Percentiles rank a stretch among this genome's conserved stretches.
Evolutionary conservation across 2,329 filamentous ascomycete genomes (phyloP).

Genomic region (Fusarium sp.): DNA sequence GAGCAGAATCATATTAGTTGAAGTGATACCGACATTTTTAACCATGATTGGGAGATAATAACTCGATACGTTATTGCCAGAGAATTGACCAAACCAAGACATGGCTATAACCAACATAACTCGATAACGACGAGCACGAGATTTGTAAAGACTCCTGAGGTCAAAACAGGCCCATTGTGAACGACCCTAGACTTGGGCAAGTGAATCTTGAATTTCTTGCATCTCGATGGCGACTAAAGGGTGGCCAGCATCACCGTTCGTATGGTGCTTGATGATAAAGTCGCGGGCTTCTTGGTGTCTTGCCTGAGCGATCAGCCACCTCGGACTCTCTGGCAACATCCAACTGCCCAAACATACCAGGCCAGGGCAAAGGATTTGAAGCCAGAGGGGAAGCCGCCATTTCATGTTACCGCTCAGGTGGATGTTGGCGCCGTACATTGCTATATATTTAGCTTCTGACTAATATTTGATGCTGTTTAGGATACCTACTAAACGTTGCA

Average conservation of each 20-base stretch:
- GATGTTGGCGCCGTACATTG: conserved; percentile 35
- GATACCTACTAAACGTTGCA: conserved; percentile 7
- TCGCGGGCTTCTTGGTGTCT: neutral
- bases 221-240: conserved; percentile 11
- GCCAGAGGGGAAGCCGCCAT: conserved; percentile 36
- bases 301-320: conserved; percentile 56
- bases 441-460: neutral
- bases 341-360: conserved; percentile 48
- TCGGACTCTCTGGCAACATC: conserved; percentile 69
- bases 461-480: too few species aligned
- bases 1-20: conserved; percentile 5
- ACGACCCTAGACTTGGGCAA: neutral
- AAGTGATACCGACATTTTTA: conserved; percentile 7
- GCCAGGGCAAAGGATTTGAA: conserved; percentile 34
- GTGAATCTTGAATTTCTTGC: conserved; percentile 12
- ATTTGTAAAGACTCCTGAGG: conserved; percentile 2
- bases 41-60: conserved; percentile 20
- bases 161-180: conserved; percentile 20
- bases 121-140: conserved; percentile 7
- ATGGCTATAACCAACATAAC: conserved; percentile 7
- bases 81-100: conserved; percentile 24
- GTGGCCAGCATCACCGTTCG: conserved; percentile 9
- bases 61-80: conserved; percentile 9
- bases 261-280: conserved; percentile 14
- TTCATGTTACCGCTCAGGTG: conserved; percentile 33